phyloP scores from a whole-genome alignment of 202 grass and related monocot genomes.

The Musa balbisiana region DNA sequence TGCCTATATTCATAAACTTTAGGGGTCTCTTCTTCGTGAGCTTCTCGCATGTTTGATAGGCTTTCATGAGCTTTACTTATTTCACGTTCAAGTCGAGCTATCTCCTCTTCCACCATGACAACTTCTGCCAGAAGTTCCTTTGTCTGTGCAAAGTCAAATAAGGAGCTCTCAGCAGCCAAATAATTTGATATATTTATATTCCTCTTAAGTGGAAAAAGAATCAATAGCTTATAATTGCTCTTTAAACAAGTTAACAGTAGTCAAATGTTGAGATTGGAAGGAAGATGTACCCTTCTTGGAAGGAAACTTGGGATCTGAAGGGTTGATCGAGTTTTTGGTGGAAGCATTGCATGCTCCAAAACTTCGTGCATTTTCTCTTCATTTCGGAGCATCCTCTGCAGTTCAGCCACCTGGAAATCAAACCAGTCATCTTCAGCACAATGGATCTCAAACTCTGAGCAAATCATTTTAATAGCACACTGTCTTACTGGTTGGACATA shows the following conservation, averaged over 20 bases:
- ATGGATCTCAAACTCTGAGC: too few relatives aligned
- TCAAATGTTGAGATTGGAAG: too few relatives aligned
- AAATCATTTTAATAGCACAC: too few relatives aligned
- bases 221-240: too few relatives aligned
- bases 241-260: too few relatives aligned
- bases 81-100: slow-evolving; percentile 58
- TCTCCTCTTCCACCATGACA: slow-evolving; percentile 80
- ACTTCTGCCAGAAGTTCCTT: slow-evolving; percentile 86
- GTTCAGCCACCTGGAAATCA: slow-evolving; percentile 41
- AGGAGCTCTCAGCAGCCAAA: too few relatives aligned
- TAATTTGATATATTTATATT: too few relatives aligned
- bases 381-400: slow-evolving; percentile 49
- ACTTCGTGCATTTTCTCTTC: slow-evolving; percentile 75
- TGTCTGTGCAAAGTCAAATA: slow-evolving; percentile 23
- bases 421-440: not conserved
- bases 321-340: slow-evolving; percentile 9
- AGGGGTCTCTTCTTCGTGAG: not conserved
- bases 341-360: slow-evolving; percentile 53
- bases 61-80: slow-evolving; percentile 44
- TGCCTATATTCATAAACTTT: not conserved
- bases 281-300: slow-evolving; percentile 40
- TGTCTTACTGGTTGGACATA: too few relatives aligned
- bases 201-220: too few relatives aligned
- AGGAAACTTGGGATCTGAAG: slow-evolving; percentile 58
- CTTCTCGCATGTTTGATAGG: slow-evolving; percentile 17